Evolutionary conservation across 1,284 basidiomycete genomes (phyloP).

Genomic region (Rhizoctonia solani): DNA sequence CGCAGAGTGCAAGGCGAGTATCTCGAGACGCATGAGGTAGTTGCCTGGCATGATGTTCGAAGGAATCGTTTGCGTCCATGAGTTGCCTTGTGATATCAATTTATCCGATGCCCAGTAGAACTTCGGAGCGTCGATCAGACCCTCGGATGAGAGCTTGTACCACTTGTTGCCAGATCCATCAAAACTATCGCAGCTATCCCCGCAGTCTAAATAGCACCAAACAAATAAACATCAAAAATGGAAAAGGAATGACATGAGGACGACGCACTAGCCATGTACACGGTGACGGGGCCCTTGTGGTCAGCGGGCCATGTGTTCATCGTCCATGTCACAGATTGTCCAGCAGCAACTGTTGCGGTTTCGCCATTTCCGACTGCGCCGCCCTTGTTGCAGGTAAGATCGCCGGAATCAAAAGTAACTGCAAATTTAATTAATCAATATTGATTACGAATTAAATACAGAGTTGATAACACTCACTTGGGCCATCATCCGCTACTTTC

Average conservation of each 20-base stretch:
- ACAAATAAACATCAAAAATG: background rate
- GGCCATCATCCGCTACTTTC: slow-evolving; percentile 37
- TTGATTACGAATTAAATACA: background rate
- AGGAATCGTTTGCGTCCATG: slow-evolving; percentile 37
- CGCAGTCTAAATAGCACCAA: slow-evolving; percentile 5
- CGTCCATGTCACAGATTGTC: slow-evolving; percentile 19
- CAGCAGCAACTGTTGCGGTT: slow-evolving; percentile 33
- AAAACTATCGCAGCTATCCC: slow-evolving; percentile 23
- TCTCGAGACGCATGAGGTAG: slow-evolving; percentile 35
- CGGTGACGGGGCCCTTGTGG: slow-evolving; percentile 34
- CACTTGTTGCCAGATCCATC: slow-evolving; percentile 31
- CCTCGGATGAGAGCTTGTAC: slow-evolving; percentile 37
- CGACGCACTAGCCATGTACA: slow-evolving; percentile 36
- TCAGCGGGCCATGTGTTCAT: slow-evolving; percentile 36
- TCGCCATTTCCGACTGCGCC: slow-evolving; percentile 24
- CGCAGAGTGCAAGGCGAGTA: slow-evolving; percentile 36
- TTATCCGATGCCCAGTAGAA: slow-evolving; percentile 36
- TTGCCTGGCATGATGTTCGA: slow-evolving; percentile 35
- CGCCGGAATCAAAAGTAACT: slow-evolving; percentile 23
- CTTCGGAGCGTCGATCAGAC: slow-evolving; percentile 21
- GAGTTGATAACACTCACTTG: slow-evolving; percentile 14
- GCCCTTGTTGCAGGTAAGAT: slow-evolving; percentile 37
- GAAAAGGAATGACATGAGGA: background rate
- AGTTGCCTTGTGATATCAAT: slow-evolving; percentile 32
- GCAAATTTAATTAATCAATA: background rate